phyloP scores from a whole-genome alignment of 2,329 filamentous ascomycete genomes.

The Aspergillus felis region DNA sequence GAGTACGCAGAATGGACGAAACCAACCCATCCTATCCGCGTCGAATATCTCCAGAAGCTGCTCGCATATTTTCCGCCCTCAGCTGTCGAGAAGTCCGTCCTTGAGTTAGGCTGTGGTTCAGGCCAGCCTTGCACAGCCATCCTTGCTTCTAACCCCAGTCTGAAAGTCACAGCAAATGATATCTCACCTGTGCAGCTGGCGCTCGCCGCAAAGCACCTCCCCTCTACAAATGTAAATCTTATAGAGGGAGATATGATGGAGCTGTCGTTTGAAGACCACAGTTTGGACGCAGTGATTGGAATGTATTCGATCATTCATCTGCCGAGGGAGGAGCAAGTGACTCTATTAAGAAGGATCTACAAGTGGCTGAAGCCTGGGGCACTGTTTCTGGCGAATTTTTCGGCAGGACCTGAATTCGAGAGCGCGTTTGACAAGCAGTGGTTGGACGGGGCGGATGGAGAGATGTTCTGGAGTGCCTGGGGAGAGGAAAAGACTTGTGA shows the following conservation, averaged over 20 bases:
- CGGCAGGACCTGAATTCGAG: constrained; percentile 18
- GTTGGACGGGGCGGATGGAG: constrained; percentile 28
- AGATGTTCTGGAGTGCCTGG: constrained; percentile 42
- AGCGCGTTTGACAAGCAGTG: constrained; percentile 21
- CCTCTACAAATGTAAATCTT: constrained; percentile 18
- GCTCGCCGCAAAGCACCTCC: constrained; percentile 26
- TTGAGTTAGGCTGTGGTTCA: constrained; percentile 43
- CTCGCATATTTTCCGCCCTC: constrained; percentile 16
- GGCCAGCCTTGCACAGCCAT: constrained; percentile 31
- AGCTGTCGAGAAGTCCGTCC: constrained; percentile 14
- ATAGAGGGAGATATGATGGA: constrained; percentile 42
- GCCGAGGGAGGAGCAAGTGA: constrained; percentile 48
- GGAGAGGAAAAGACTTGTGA: constrained; percentile 29
- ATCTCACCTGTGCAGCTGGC: constrained; percentile 39
- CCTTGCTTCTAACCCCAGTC: constrained; percentile 12
- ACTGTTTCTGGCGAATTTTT: constrained; percentile 48
- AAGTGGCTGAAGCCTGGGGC: constrained; percentile 53
- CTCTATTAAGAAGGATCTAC: constrained; percentile 43
- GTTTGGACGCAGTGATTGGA: constrained; percentile 49
- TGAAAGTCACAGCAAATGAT: constrained; percentile 41
- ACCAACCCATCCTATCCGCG: constrained; percentile 23
- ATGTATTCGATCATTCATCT: constrained; percentile 57
- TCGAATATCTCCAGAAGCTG: constrained; percentile 28
- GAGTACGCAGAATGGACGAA: constrained; percentile 37
- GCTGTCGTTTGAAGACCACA: constrained; percentile 29